phyloP scores from a whole-genome alignment of 345 rosid genomes.

The Erucastrum elatum region DNA sequence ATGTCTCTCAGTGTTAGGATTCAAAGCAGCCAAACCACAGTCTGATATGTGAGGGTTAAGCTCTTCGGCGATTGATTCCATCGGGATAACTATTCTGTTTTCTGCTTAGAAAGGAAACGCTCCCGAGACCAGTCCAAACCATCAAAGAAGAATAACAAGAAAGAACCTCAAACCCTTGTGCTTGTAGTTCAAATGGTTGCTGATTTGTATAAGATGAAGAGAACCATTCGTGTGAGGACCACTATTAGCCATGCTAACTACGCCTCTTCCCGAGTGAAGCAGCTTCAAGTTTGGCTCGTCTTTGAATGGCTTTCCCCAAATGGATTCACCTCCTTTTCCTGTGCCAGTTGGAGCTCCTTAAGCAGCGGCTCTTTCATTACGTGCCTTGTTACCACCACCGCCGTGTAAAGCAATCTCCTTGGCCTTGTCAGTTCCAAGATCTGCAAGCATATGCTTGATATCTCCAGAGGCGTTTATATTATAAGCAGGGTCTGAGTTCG shows the following conservation, averaged over 20 bases:
- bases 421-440: constrained; percentile 92
- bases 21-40: constrained; percentile 93
- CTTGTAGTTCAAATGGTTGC: constrained; percentile 93
- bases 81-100: no score
- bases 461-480: constrained; percentile 78
- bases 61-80: constrained; percentile 47
- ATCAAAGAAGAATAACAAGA: no score
- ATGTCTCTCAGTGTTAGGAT: constrained; percentile 93
- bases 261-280: constrained; percentile 90
- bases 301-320: constrained; percentile 96
- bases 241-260: constrained; percentile 97
- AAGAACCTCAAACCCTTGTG: constrained; percentile 67
- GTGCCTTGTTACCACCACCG: constrained; percentile 95
- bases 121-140: no score
- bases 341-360: constrained; percentile 85
- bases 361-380: constrained; percentile 92
- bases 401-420: constrained; percentile 82
- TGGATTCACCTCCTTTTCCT: constrained; percentile 88
- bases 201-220: constrained; percentile 94
- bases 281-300: constrained; percentile 88
- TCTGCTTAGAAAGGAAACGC: no score
- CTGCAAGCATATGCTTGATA: constrained; percentile 83
- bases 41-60: constrained; percentile 95
- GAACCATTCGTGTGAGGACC: constrained; percentile 98
- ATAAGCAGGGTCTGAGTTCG: constrained; percentile 71